Evolutionary conservation across 192 early-diverging fungal genomes (phyloP), one percentile per base, ranked within the genome.

Genomic region (Spizellomyces punctatus): DNA sequence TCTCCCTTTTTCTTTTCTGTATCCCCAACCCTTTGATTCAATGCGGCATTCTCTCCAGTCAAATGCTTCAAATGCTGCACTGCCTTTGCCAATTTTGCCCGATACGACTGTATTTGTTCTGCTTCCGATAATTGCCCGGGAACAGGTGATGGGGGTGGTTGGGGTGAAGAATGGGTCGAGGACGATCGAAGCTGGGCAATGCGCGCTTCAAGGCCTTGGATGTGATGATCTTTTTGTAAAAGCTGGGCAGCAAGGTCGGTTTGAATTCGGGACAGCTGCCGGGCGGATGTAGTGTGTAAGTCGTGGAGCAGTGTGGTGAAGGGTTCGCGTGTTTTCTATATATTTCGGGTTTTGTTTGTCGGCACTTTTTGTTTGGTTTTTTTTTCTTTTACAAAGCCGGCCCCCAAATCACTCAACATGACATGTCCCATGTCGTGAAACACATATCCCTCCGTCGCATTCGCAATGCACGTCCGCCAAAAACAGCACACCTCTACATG

Each of bases 1-100:
- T 61, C 16, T 61, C 22, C 36, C 59, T n/a, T 36, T 36, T 36
- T 0, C 59, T 5, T 12, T 12, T 61, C 59, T 2, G 12, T 10
- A 12, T 22, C 59, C 12, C 22, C 16, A 61, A 61, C 59, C 59
- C 4, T 12, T 27, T 22, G 16, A n/a, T 12, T 61, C 59, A 61
- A 61, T 0, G 12, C 36, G n/a, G 59, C 36, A 61, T 61, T 61
- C 59, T 61, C 59, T 2, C 10, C 59, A 16, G 59, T 36, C 59
- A 61, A 61, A 61, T 61, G 59, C 63, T 65, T 65, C 63, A 65
- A 47, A 47, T 65, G 63, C 16, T 47, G 43, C 12, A 65, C 46
- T 41, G 63, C 63, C 27, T 65, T 65, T 16, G 44, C 63, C 36
- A 65, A 41, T 4, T 61, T 61, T 10, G 12, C n/a, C n/a, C 59